These are phyloP conservation scores for Aspergillus ruber DNA, from an alignment of 2,329 filamentous ascomycete species.

Conservation along the genomic window DNA sequence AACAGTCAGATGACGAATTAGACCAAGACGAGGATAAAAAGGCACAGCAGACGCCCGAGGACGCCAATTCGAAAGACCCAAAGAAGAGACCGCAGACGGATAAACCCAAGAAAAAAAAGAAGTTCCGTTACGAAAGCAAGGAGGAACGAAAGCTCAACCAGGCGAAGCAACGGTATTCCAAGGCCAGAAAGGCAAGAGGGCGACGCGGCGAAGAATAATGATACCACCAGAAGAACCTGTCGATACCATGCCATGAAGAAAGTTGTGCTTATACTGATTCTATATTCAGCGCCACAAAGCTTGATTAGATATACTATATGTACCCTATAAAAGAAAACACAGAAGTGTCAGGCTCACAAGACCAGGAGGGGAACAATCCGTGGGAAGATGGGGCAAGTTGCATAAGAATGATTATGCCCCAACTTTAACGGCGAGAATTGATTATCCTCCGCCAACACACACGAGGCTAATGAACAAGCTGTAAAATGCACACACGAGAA, in stretches of 20 bases:
- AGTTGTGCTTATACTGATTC: neutral
- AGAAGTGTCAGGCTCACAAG: slow-evolving; percentile 7
- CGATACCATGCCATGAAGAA: slow-evolving; percentile 3
- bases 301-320: slow-evolving; percentile 11
- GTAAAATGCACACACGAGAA: slow-evolving; percentile 14
- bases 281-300: neutral
- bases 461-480: slow-evolving; percentile 15
- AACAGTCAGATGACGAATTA: slow-evolving; percentile 18
- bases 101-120: slow-evolving; percentile 71
- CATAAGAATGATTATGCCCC: slow-evolving; percentile 8
- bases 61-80: slow-evolving; percentile 30
- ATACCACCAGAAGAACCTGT: slow-evolving; percentile 9
- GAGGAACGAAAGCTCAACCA: slow-evolving; percentile 62
- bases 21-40: slow-evolving; percentile 18
- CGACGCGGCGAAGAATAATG: slow-evolving; percentile 34
- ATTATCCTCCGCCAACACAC: slow-evolving; percentile 9
- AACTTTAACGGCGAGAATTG: slow-evolving; percentile 8
- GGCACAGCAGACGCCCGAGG: slow-evolving; percentile 26
- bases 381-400: slow-evolving; percentile 2
- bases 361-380: neutral
- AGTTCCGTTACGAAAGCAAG: slow-evolving; percentile 90
- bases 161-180: slow-evolving; percentile 61
- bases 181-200: slow-evolving; percentile 61
- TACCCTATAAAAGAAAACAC: slow-evolving; percentile 7
- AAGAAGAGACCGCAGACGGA: slow-evolving; percentile 46